A percentile compares a stretch with the other conserved stretches of the same genome.
These are phyloP conservation scores for Copromyces sp. DNA, from an alignment of 495 filamentous ascomycete genomes.

Conservation along the genomic window DNA sequence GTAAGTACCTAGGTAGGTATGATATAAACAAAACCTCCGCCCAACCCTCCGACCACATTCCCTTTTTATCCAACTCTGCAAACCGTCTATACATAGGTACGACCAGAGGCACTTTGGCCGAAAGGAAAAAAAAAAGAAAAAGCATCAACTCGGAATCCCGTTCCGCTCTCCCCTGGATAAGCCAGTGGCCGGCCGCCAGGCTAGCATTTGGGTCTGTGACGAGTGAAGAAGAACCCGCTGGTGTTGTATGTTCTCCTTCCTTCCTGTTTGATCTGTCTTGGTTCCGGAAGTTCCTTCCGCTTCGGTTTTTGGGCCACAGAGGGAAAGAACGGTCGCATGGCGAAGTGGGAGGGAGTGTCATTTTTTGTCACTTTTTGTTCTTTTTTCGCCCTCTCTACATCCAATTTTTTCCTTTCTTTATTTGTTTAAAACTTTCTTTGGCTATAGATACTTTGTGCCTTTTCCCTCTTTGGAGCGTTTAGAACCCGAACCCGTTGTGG, in stretches of 20 bases:
- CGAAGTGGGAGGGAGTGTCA: not conserved
- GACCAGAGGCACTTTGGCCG: not conserved
- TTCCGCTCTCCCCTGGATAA: slow-evolving; percentile 41
- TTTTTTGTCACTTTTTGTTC: too few relatives aligned
- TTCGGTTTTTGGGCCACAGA: not conserved
- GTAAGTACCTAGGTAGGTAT: too few relatives aligned
- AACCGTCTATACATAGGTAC: too few relatives aligned
- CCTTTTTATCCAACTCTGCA: too few relatives aligned
- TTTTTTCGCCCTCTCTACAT: too few relatives aligned
- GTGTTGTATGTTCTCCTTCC: not conserved
- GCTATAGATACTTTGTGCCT: too few relatives aligned
- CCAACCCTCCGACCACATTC: not conserved
- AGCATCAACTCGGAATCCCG: slow-evolving; percentile 31
- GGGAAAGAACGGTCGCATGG: not conserved
- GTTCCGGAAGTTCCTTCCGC: not conserved
- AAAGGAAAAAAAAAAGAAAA: slow-evolving; percentile 14
- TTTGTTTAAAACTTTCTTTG: too few relatives aligned
- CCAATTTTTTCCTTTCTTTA: too few relatives aligned
- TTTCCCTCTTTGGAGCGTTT: too few relatives aligned
- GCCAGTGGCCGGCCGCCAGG: not conserved
- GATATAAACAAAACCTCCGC: not conserved
- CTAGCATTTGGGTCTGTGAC: not conserved
- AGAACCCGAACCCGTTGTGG: too few relatives aligned
- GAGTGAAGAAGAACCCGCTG: not conserved
- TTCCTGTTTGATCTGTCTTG: not conserved